A percentile compares a stretch with the other conserved stretches of the same genome.
These are phyloP conservation scores for Salix suchowensis DNA, from an alignment of 345 rosid genomes.

Conservation along the genomic window DNA sequence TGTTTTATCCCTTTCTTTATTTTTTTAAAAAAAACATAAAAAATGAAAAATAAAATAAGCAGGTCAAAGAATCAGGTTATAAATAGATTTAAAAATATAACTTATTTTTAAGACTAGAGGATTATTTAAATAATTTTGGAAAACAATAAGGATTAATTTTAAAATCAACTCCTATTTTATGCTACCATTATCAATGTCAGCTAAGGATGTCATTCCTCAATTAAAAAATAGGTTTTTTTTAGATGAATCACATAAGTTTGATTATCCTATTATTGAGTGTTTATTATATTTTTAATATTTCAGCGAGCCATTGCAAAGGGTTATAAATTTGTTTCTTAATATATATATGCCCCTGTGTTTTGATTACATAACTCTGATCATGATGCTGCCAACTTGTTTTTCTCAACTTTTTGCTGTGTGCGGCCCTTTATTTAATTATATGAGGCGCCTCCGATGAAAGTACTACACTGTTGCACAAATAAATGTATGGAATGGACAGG, in stretches of 20 bases:
- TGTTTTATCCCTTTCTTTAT: too few species aligned
- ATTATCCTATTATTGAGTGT: not conserved
- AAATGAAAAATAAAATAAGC: too few species aligned
- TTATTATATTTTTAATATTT: not conserved
- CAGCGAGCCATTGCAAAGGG: not conserved
- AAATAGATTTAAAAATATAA: too few species aligned
- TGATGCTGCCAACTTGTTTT: not conserved
- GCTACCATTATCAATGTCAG: conserved; percentile 9
- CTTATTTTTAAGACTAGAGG: too few species aligned
- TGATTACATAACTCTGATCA: not conserved
- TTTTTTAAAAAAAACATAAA: too few species aligned
- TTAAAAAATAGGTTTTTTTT: not conserved
- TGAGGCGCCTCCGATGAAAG: not conserved
- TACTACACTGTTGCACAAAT: not conserved
- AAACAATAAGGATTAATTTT: too few species aligned
- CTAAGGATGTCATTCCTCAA: not conserved
- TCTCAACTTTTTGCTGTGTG: not conserved
- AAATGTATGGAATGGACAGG: not conserved
- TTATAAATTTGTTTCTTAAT: too few species aligned
- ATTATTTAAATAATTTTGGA: too few species aligned
- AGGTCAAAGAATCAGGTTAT: too few species aligned
- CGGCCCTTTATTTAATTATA: not conserved
- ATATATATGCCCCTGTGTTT: not conserved
- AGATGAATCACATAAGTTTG: not conserved
- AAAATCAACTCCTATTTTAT: not conserved